Evolutionary conservation across 192 early-diverging fungal genomes (phyloP).

Genomic region (Podila minutissima): DNA sequence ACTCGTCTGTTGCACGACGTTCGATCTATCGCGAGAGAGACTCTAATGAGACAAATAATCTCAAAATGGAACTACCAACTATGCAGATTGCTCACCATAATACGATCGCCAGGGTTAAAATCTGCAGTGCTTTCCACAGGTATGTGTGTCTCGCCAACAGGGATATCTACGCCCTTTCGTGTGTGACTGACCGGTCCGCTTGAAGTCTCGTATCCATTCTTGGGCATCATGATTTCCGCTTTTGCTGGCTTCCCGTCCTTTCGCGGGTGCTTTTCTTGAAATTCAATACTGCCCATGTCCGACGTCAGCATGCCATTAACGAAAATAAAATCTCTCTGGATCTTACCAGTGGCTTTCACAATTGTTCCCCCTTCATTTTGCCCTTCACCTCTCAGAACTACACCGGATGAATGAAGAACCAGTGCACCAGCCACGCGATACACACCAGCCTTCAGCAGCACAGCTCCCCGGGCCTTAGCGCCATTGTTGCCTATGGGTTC

Average conservation of each 20-base stretch:
- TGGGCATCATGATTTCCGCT: slow-evolving; percentile 26
- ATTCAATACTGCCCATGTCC: slow-evolving; percentile 1
- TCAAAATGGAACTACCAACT: too few species aligned
- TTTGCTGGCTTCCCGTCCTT: neutral
- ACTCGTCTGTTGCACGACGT: too few species aligned
- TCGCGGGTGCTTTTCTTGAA: slow-evolving; percentile 1
- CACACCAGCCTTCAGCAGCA: slow-evolving; percentile 11
- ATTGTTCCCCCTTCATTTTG: slow-evolving; percentile 8
- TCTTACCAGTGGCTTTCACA: slow-evolving; percentile 10
- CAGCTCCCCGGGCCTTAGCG: neutral
- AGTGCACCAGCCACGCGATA: slow-evolving; percentile 11
- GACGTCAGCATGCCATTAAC: slow-evolving; percentile 13
- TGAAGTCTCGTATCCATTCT: too few species aligned
- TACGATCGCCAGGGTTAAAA: too few species aligned
- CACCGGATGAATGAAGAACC: slow-evolving; percentile 2
- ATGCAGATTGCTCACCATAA: too few species aligned
- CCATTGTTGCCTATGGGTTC: slow-evolving; percentile 7
- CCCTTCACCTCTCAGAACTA: slow-evolving; percentile 15
- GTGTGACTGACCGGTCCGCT: too few species aligned
- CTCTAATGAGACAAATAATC: too few species aligned
- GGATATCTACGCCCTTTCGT: too few species aligned
- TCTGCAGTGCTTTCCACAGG: too few species aligned
- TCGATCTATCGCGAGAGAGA: too few species aligned
- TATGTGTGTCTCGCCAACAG: too few species aligned
- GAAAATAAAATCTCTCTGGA: slow-evolving; percentile 13